Evolutionary conservation across 495 filamentous ascomycete genomes (phyloP).

Genomic region (Daldinia bambusicola): DNA sequence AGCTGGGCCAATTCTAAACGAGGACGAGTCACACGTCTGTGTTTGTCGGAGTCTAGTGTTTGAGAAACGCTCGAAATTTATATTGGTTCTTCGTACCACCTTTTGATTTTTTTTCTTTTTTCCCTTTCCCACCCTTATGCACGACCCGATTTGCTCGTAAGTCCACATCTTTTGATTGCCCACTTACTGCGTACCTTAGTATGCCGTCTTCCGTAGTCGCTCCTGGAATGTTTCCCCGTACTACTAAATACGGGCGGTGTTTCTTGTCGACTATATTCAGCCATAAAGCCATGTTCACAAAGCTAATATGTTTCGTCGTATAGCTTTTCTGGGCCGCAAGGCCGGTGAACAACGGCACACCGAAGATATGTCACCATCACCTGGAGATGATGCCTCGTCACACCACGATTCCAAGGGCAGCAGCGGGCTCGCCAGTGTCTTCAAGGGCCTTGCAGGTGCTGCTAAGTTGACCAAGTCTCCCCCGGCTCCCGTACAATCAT

Average conservation of each 20-base stretch:
- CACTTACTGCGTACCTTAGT: conserved; percentile 22
- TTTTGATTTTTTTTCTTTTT: conserved; percentile 7
- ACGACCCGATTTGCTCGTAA: conserved; percentile 45
- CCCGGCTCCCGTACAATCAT: conserved; percentile 49
- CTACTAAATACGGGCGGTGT: conserved; percentile 10
- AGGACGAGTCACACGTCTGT: conserved; percentile 35
- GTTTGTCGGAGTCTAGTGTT: conserved; percentile 26
- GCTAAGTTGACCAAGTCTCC: conserved; percentile 57
- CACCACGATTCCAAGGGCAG: conserved; percentile 58
- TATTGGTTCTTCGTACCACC: conserved; percentile 38
- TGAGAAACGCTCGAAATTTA: conserved; percentile 34
- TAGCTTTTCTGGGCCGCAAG: conserved; percentile 58
- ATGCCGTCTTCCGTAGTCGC: conserved; percentile 33
- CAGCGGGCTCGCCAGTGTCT: conserved; percentile 65
- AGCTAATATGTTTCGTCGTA: conserved; percentile 58
- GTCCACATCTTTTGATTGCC: conserved; percentile 37
- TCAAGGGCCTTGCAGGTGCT: conserved; percentile 63
- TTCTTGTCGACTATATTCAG: neutral
- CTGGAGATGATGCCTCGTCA: conserved; percentile 63
- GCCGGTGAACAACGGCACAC: conserved; percentile 50
- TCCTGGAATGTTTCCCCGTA: conserved; percentile 10
- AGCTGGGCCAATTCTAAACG: conserved; percentile 23
- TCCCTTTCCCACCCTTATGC: conserved; percentile 44
- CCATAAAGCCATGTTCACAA: conserved; percentile 15
- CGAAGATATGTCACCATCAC: conserved; percentile 65